A percentile compares a stretch with the other conserved stretches of the same genome.
These are phyloP conservation scores for Neopestalotiopsis sp. DNA, from an alignment of 2,329 filamentous ascomycete species.

Conservation along the genomic window DNA sequence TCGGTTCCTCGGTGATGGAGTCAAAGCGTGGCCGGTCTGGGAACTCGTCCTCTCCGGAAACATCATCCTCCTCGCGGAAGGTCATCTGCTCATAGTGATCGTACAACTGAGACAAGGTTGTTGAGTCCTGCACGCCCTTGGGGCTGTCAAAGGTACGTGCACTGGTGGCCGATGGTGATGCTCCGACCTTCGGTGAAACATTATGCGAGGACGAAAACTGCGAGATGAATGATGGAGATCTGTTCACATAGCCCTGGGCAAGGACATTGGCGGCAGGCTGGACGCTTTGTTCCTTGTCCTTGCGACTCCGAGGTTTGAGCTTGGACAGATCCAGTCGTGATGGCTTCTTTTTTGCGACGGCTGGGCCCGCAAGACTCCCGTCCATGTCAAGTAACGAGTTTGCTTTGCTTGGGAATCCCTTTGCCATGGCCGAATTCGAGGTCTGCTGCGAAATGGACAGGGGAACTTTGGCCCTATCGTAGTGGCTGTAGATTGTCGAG, in stretches of 20 bases:
- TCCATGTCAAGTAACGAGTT: slow-evolving; percentile 53
- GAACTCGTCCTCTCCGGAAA: slow-evolving; percentile 24
- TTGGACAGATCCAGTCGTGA: slow-evolving; percentile 54
- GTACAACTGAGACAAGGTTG: slow-evolving; percentile 56
- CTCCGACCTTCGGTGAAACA: slow-evolving; percentile 23
- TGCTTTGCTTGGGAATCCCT: slow-evolving; percentile 55
- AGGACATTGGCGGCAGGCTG: slow-evolving; percentile 35
- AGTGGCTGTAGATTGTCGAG: slow-evolving; percentile 62
- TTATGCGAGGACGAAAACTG: slow-evolving; percentile 30
- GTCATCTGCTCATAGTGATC: slow-evolving; percentile 64
- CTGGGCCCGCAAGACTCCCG: slow-evolving; percentile 31
- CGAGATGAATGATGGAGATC: slow-evolving; percentile 50
- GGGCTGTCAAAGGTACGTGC: slow-evolving; percentile 36
- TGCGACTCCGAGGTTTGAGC: slow-evolving; percentile 42
- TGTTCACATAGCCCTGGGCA: slow-evolving; percentile 42
- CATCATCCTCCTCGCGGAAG: slow-evolving; percentile 42
- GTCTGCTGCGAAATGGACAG: slow-evolving; percentile 65
- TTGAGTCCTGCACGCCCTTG: slow-evolving; percentile 36
- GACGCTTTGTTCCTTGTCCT: slow-evolving; percentile 39
- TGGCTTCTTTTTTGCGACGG: slow-evolving; percentile 52
- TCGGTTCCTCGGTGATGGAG: slow-evolving; percentile 9
- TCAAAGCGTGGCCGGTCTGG: slow-evolving; percentile 15
- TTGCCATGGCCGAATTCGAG: slow-evolving; percentile 62
- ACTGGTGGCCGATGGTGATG: slow-evolving; percentile 27
- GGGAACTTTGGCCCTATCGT: slow-evolving; percentile 61